A percentile compares a stretch with the other conserved stretches of the same genome.
Conservation (phyloP, 2,329 filamentous ascomycete genomes). For the Ceratocystis cubensis region DNA sequence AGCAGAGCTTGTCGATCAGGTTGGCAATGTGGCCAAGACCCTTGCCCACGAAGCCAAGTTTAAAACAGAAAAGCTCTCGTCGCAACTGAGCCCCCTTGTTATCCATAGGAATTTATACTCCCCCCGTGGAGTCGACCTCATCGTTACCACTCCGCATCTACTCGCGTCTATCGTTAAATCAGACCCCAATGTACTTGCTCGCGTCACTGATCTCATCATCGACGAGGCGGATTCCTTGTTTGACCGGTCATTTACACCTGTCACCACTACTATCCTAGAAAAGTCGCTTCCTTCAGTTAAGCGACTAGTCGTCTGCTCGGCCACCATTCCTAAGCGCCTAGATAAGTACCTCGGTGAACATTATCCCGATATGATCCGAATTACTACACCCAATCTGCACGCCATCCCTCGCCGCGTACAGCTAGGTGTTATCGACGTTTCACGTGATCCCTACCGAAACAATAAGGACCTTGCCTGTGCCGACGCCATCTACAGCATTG, state of each 20-base stretch:
- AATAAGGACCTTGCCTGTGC: constrained; percentile 90
- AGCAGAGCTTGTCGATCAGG: constrained; percentile 80
- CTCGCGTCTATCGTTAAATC: constrained; percentile 76
- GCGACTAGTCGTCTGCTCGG: constrained; percentile 85
- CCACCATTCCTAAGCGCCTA: constrained; percentile 82
- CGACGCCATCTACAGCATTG: constrained; percentile 87
- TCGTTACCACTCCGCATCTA: constrained; percentile 81
- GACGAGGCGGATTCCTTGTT: constrained; percentile 95
- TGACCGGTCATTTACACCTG: constrained; percentile 79
- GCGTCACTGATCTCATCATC: constrained; percentile 74
- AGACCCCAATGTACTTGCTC: constrained; percentile 85
- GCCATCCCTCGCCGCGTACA: constrained; percentile 91
- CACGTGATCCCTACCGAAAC: constrained; percentile 82
- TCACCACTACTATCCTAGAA: constrained; percentile 72
- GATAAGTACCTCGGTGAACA: constrained; percentile 71
- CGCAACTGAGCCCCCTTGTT: constrained; percentile 59
- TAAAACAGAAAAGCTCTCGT: constrained; percentile 69
- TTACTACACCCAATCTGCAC: constrained; percentile 91
- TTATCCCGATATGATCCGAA: constrained; percentile 70
- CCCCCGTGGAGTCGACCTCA: constrained; percentile 66
- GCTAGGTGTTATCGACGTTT: constrained; percentile 81
- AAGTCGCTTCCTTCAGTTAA: constrained; percentile 67
- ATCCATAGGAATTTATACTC: constrained; percentile 80
- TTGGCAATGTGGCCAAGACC: constrained; percentile 65
- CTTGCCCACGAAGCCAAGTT: constrained; percentile 80